A percentile compares a stretch with the other conserved stretches of the same genome.
Evolutionary conservation across 2,329 filamentous ascomycete genomes (phyloP).

Genomic region (Mycosphaerelloides madeirae): DNA sequence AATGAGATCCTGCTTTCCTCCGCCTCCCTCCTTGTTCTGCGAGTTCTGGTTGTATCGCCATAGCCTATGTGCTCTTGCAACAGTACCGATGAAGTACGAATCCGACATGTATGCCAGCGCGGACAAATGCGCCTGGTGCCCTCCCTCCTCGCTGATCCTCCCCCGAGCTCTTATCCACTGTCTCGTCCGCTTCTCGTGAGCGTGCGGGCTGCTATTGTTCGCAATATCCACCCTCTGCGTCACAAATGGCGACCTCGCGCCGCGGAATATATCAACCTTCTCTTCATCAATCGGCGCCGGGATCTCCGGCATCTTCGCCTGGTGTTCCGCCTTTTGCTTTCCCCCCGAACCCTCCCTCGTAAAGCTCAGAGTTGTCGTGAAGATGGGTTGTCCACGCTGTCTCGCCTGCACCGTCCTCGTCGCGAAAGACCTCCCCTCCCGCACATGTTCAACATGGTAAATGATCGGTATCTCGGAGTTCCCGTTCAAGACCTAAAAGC

Average conservation of each 20-base stretch:
- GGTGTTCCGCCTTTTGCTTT: slow-evolving; percentile 59
- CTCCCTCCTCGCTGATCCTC: slow-evolving; percentile 66
- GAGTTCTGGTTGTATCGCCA: slow-evolving; percentile 59
- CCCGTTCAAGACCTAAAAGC: too few species aligned
- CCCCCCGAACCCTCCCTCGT: slow-evolving; percentile 60
- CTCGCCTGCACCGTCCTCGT: slow-evolving; percentile 94
- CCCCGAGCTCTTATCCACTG: slow-evolving; percentile 72
- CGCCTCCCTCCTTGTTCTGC: slow-evolving; percentile 17
- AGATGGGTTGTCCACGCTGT: slow-evolving; percentile 83
- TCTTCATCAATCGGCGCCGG: slow-evolving; percentile 40
- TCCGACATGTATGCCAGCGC: slow-evolving; percentile 87
- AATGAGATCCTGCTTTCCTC: slow-evolving; percentile 19
- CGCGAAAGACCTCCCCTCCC: slow-evolving; percentile 82
- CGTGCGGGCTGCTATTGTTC: slow-evolving; percentile 49
- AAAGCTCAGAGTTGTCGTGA: slow-evolving; percentile 92
- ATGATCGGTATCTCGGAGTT: slow-evolving; percentile 79
- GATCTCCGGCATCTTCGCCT: slow-evolving; percentile 48
- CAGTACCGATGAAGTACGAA: slow-evolving; percentile 87
- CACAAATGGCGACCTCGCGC: slow-evolving; percentile 51
- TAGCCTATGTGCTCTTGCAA: slow-evolving; percentile 73
- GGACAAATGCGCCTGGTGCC: slow-evolving; percentile 73
- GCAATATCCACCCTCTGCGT: slow-evolving; percentile 53
- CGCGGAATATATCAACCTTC: slow-evolving; percentile 30
- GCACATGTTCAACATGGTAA: slow-evolving; percentile 91
- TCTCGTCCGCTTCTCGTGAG: slow-evolving; percentile 61